A percentile compares a stretch with the other conserved stretches of the same genome.
These are phyloP conservation scores for Ilex aquifolium DNA, from an alignment of 257 asterid genomes.

Conservation along the genomic window DNA sequence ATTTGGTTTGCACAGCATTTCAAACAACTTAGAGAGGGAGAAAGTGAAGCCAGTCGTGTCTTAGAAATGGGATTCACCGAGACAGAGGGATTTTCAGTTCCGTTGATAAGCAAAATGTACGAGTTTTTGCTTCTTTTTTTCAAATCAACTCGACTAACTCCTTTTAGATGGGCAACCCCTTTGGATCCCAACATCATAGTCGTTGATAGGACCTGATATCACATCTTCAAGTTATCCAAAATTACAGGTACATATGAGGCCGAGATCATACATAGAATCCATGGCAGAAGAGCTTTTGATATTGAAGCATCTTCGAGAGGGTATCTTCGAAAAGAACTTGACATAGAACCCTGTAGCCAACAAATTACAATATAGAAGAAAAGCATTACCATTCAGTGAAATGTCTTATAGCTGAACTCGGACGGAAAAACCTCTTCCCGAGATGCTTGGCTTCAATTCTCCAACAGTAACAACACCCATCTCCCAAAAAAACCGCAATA, in stretches of 20 bases:
- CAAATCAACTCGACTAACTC: conserved; percentile 60
- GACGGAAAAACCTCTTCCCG: conserved; percentile 79
- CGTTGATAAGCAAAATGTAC: conserved; percentile 76
- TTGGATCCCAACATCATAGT: conserved; percentile 90
- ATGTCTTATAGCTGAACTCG: conserved; percentile 73
- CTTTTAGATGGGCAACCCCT: conserved; percentile 81
- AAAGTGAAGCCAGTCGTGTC: too few relatives aligned
- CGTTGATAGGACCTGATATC: conserved; percentile 81
- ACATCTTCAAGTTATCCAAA: conserved; percentile 73
- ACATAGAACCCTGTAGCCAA: background rate
- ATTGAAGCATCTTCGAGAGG: too few relatives aligned
- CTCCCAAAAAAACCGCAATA: conserved; percentile 11
- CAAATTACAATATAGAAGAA: background rate
- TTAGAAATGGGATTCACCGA: conserved; percentile 37
- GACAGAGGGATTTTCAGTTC: conserved; percentile 91
- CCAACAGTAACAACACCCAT: conserved; percentile 82
- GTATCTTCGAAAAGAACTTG: too few relatives aligned
- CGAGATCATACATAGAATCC: conserved; percentile 83
- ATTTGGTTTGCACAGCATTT: too few relatives aligned
- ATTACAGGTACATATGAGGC: conserved; percentile 79
- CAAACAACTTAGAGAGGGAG: too few relatives aligned
- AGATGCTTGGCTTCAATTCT: conserved; percentile 77
- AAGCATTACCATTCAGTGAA: conserved; percentile 64
- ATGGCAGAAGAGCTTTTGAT: conserved; percentile 56
- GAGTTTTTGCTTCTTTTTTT: conserved; percentile 47